These are phyloP conservation scores for Glebionis coronaria DNA, from an alignment of 129 eudicot genomes.

Conservation along the genomic window DNA sequence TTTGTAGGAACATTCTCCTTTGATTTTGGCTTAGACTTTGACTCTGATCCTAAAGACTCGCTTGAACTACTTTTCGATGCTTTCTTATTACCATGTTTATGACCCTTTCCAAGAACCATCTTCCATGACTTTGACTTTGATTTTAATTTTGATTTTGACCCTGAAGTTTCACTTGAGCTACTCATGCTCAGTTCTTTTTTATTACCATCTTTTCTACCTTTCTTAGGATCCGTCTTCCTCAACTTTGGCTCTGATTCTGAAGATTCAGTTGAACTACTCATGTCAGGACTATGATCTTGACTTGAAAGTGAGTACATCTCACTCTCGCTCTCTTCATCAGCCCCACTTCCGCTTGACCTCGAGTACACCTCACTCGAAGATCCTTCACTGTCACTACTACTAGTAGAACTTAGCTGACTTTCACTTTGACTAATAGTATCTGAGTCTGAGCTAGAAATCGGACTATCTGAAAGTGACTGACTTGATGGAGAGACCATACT, in stretches of 20 bases:
- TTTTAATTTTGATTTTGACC: background rate
- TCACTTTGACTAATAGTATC: conserved; percentile 21
- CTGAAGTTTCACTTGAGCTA: background rate
- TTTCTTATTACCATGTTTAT: too few species aligned
- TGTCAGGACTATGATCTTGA: conserved; percentile 16
- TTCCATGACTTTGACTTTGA: background rate
- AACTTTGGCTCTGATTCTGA: conserved; percentile 11
- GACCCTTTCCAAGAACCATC: too few species aligned
- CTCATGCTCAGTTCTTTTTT: background rate
- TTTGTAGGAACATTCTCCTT: background rate
- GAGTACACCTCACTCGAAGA: conserved; percentile 28
- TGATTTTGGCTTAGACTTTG: background rate
- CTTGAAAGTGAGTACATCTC: conserved; percentile 32
- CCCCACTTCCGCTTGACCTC: conserved; percentile 21
- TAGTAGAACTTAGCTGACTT: conserved; percentile 30
- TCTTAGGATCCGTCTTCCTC: background rate
- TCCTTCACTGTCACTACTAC: conserved; percentile 37
- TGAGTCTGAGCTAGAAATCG: conserved; percentile 31
- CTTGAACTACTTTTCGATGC: background rate
- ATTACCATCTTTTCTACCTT: background rate
- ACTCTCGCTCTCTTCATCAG: conserved; percentile 30
- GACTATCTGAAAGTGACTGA: conserved; percentile 34
- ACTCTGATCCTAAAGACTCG: background rate
- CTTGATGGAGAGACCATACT: conserved; percentile 20
- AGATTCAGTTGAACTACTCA: conserved; percentile 9